Evolutionary conservation across 2,329 filamentous ascomycete genomes (phyloP).

Genomic region (Lecanicillium sp.): DNA sequence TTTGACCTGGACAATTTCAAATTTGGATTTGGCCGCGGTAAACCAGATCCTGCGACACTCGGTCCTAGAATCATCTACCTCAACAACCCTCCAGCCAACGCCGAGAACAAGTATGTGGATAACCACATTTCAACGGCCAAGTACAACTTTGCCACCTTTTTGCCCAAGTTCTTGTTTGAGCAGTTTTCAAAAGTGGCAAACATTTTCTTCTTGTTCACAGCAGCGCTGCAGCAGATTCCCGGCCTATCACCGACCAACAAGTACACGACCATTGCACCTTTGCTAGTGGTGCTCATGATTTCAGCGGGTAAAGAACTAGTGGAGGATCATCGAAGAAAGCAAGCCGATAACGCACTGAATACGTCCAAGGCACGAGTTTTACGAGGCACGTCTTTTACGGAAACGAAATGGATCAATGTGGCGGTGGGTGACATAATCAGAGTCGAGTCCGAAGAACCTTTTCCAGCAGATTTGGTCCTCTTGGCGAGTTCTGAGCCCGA

Average conservation of each 20-base stretch:
- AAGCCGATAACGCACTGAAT: slow-evolving; percentile 81
- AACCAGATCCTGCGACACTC: slow-evolving; percentile 81
- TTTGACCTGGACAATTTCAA: slow-evolving; percentile 75
- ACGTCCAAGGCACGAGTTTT: slow-evolving; percentile 78
- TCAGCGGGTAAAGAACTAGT: slow-evolving; percentile 92
- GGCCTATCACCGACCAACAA: slow-evolving; percentile 89
- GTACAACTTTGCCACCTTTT: slow-evolving; percentile 87
- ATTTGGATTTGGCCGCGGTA: slow-evolving; percentile 80
- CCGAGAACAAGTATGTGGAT: slow-evolving; percentile 82
- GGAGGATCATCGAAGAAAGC: slow-evolving; percentile 85
- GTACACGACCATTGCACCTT: slow-evolving; percentile 94
- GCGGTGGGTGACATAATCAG: slow-evolving; percentile 86
- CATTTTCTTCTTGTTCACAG: slow-evolving; percentile 97
- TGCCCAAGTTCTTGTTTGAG: slow-evolving; percentile 95
- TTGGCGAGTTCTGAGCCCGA: slow-evolving; percentile 94
- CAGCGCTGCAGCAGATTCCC: slow-evolving; percentile 88
- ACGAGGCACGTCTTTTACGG: slow-evolving; percentile 73
- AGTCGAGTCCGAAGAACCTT: slow-evolving; percentile 90
- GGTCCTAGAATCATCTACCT: slow-evolving; percentile 90
- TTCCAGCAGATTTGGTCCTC: slow-evolving; percentile 87
- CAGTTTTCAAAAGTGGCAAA: slow-evolving; percentile 99
- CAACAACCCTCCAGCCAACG: slow-evolving; percentile 92
- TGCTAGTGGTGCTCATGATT: slow-evolving; percentile 83
- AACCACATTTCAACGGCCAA: slow-evolving; percentile 98
- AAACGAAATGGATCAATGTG: slow-evolving; percentile 90